Evolutionary conservation across 192 early-diverging fungal genomes (phyloP).

Genomic region (Gigaspora rosea): DNA sequence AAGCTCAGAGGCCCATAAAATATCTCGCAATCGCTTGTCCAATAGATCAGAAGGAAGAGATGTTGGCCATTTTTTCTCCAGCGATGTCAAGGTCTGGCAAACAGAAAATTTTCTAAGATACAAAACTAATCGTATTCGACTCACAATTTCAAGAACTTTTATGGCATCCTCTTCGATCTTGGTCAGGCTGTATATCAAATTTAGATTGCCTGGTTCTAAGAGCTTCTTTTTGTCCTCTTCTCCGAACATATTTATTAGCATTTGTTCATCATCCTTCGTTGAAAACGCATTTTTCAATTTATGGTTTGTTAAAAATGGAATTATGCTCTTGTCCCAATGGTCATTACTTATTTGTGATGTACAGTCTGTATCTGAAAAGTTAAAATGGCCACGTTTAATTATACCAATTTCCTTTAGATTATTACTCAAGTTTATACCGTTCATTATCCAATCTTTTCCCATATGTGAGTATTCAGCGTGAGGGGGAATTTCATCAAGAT

Average conservation of each 20-base stretch:
- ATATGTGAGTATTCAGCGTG: slow-evolving; percentile 21
- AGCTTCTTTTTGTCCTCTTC: slow-evolving; percentile 19
- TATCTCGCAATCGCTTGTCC: slow-evolving; percentile 11
- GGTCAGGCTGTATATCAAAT: not conserved
- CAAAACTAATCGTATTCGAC: slow-evolving; percentile 21
- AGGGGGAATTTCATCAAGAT: slow-evolving; percentile 12
- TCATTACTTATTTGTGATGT: slow-evolving; percentile 17
- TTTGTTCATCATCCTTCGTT: not conserved
- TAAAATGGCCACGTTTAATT: slow-evolving; percentile 17
- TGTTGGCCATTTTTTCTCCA: slow-evolving; percentile 13
- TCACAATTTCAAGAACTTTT: slow-evolving; percentile 26
- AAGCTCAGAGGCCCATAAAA: slow-evolving; percentile 24
- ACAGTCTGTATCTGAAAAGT: slow-evolving; percentile 19
- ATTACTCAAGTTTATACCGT: not conserved
- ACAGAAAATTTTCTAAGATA: slow-evolving; percentile 10
- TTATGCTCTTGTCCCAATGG: slow-evolving; percentile 3
- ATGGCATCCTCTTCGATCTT: slow-evolving; percentile 5
- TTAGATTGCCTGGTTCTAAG: slow-evolving; percentile 16
- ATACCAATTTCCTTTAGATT: slow-evolving; percentile 9
- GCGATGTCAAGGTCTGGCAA: slow-evolving; percentile 1
- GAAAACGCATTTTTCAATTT: slow-evolving; percentile 24
- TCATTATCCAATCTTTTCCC: slow-evolving; percentile 8
- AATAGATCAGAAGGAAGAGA: slow-evolving; percentile 21
- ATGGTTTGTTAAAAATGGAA: slow-evolving; percentile 13
- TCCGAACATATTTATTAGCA: slow-evolving; percentile 9